phyloP scores from a whole-genome alignment of 352 stramenopile genomes.

The Phytophthora chlamydospora region DNA sequence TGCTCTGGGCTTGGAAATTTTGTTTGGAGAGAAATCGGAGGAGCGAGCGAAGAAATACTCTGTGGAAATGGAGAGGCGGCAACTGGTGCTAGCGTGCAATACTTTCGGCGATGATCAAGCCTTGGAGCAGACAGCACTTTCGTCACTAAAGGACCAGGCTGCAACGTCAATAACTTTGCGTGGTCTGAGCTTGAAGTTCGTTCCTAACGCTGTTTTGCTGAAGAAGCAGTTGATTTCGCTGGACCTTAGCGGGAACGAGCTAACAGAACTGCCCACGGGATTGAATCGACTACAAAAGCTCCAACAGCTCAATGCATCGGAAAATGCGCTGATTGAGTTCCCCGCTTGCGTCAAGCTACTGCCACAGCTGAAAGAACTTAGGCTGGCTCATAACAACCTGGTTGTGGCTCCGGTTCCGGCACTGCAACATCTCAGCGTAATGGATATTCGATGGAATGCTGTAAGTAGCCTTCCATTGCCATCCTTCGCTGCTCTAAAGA shows the following conservation, averaged over 20 bases:
- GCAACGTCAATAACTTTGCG: constrained; percentile 23
- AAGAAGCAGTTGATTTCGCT: constrained; percentile 41
- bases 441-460: constrained; percentile 58
- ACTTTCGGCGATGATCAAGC: constrained; percentile 37
- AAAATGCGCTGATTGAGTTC: constrained; percentile 59
- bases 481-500: constrained; percentile 11
- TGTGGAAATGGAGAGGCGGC: constrained; percentile 39
- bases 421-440: constrained; percentile 35
- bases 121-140: background rate
- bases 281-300: constrained; percentile 48
- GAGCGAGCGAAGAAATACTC: constrained; percentile 34
- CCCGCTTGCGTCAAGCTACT: constrained; percentile 40
- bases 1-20: constrained; percentile 54
- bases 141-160: background rate
- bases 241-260: constrained; percentile 56
- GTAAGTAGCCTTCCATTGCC: constrained; percentile 19
- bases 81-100: constrained; percentile 41
- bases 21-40: constrained; percentile 47
- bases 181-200: constrained; percentile 29
- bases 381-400: constrained; percentile 71
- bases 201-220: constrained; percentile 50
- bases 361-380: constrained; percentile 40
- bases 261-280: constrained; percentile 47
- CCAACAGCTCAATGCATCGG: constrained; percentile 52
- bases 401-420: constrained; percentile 21